phyloP scores from a whole-genome alignment of 2,329 filamentous ascomycete species.

The Akanthomyces muscarius region DNA sequence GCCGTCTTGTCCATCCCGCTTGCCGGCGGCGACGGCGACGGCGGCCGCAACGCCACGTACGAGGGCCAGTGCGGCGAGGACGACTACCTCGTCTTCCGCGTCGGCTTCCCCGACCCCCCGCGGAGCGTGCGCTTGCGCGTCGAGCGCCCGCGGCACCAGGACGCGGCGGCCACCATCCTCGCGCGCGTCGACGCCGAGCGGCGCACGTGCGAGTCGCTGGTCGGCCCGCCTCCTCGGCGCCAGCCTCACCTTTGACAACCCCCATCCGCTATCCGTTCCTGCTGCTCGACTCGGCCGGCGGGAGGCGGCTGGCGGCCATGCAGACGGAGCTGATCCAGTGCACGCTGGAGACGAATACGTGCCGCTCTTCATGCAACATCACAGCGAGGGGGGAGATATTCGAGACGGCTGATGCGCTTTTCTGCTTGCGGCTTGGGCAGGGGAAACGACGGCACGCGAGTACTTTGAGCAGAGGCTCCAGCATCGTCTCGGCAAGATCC shows the following conservation, averaged over 20 bases:
- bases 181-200: not conserved
- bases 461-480: not conserved
- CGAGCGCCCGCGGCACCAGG: not conserved
- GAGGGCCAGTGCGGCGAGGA: not conserved
- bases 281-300: conserved; percentile 6
- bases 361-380: too few species aligned
- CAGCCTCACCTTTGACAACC: conserved; percentile 8
- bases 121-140: conserved; percentile 1
- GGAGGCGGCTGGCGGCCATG: not conserved
- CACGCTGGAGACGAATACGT: conserved; percentile 1
- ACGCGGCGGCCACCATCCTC: not conserved
- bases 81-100: not conserved
- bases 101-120: not conserved
- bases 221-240: not conserved
- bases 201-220: not conserved
- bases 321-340: not conserved
- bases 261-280: conserved; percentile 6
- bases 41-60: not conserved
- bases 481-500: not conserved
- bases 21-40: too few species aligned
- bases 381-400: too few species aligned
- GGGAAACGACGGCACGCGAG: not conserved
- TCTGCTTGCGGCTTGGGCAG: not conserved
- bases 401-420: too few species aligned
- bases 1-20: not conserved